Evolutionary conservation across 2,329 filamentous ascomycete species (phyloP).

Genomic region (Diaporthe nobilis): DNA sequence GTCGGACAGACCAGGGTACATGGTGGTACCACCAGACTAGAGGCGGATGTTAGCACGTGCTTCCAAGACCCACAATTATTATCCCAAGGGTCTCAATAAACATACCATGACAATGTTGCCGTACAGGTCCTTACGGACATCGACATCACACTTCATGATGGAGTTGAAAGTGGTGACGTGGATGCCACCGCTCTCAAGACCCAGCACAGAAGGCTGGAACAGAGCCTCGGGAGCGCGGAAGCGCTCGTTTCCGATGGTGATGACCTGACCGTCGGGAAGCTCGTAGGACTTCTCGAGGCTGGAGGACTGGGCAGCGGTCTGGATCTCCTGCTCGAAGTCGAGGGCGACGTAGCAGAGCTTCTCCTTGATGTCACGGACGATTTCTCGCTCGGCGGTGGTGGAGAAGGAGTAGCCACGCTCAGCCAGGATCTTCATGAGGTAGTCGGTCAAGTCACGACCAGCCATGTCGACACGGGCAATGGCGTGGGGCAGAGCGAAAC

Average conservation of each 20-base stretch:
- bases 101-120: conserved; percentile 99
- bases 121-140: conserved; percentile 99
- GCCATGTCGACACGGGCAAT: conserved; percentile 99
- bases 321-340: conserved; percentile 99
- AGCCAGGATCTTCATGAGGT: conserved; percentile 99
- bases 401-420: conserved; percentile 99
- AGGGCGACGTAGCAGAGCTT: conserved; percentile 99
- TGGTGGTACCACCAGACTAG: conserved; percentile 99
- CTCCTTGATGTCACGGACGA: conserved; percentile 88
- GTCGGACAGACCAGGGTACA: conserved; percentile 99
- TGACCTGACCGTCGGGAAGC: conserved; percentile 98
- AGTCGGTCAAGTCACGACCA: conserved; percentile 99
- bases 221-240: conserved; percentile 99
- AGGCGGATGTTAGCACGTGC: conserved; percentile 50
- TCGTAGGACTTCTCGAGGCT: conserved; percentile 99
- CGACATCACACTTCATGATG: conserved; percentile 99
- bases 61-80: background rate
- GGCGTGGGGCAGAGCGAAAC: conserved; percentile 99
- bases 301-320: conserved; percentile 99
- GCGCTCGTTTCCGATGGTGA: conserved; percentile 99
- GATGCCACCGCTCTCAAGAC: conserved; percentile 98
- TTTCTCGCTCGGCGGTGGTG: conserved; percentile 85
- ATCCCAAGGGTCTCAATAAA: conserved; percentile 47
- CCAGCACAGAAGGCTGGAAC: conserved; percentile 98
- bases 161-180: conserved; percentile 99